Evolutionary conservation across 1,139 yeast species (phyloP).

Genomic region (Hanseniaspora uvarum): DNA sequence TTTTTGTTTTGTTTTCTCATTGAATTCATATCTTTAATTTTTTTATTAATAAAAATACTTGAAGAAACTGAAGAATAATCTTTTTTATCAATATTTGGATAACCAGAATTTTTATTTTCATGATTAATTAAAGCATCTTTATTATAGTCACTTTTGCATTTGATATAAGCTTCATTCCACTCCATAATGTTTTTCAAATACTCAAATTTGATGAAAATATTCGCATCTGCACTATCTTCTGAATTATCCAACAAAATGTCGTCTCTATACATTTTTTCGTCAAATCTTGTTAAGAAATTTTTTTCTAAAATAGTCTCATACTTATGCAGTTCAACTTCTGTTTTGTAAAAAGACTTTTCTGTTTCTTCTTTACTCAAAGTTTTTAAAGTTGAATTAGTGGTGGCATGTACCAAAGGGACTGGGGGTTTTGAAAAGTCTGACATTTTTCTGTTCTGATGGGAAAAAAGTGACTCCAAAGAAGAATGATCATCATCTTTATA

Average conservation of each 20-base stretch:
- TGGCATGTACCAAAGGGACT: background rate
- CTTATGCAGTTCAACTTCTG: background rate
- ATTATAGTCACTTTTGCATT: background rate
- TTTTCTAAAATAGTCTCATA: background rate
- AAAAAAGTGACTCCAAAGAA: background rate
- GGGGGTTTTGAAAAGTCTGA: background rate
- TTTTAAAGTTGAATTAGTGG: background rate
- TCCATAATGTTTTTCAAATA: conserved; percentile 7
- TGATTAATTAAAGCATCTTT: background rate
- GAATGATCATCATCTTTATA: background rate
- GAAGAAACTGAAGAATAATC: background rate
- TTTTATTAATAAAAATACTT: background rate
- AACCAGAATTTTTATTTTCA: background rate
- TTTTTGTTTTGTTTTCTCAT: background rate
- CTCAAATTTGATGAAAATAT: conserved; percentile 1
- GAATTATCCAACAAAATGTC: background rate
- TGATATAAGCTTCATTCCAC: background rate
- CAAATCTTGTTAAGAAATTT: conserved; percentile 1
- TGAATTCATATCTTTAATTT: background rate
- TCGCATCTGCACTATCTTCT: background rate
- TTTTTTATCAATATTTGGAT: background rate
- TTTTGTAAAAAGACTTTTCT: background rate
- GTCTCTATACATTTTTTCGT: background rate
- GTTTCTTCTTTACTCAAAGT: background rate
- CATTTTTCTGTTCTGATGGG: background rate